Conservation (phyloP, 2,329 filamentous ascomycete genomes). For the Fusarium nygamai region DNA sequence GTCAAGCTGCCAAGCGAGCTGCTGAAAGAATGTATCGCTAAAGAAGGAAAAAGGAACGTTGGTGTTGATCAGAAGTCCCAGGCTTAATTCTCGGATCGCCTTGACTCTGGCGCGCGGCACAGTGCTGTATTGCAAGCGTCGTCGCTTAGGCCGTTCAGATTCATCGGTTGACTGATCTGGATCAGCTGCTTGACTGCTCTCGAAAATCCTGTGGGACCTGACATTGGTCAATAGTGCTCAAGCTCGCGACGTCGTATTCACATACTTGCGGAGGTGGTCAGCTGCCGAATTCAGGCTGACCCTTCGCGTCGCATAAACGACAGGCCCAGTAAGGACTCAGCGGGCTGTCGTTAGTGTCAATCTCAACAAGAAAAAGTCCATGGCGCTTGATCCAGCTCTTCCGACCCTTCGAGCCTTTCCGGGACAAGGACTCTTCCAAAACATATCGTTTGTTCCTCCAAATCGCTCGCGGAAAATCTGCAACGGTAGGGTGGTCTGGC, state of each 20-base stretch:
- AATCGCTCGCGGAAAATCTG: no score
- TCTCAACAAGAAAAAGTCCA: no score
- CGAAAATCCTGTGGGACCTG: neutral
- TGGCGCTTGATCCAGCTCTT: no score
- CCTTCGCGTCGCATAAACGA: no score
- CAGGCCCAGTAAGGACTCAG: no score
- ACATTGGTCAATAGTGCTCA: neutral
- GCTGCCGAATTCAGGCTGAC: neutral
- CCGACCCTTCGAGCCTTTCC: no score
- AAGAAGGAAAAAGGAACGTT: neutral
- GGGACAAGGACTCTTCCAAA: no score
- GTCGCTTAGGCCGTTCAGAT: neutral
- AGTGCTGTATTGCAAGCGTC: neutral
- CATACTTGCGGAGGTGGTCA: neutral
- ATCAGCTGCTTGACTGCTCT: neutral
- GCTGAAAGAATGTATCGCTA: neutral
- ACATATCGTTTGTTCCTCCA: no score
- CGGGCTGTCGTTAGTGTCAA: no score
- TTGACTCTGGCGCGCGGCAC: neutral
- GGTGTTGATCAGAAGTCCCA: neutral
- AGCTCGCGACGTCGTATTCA: neutral
- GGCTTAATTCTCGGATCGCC: neutral
- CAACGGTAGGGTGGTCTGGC: no score
- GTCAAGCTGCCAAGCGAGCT: neutral
- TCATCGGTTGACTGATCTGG: neutral